Percentiles rank a stretch among this genome's conserved stretches.
phyloP scores from a whole-genome alignment of 805 yeast species.

The Metschnikowia corniflorae region DNA sequence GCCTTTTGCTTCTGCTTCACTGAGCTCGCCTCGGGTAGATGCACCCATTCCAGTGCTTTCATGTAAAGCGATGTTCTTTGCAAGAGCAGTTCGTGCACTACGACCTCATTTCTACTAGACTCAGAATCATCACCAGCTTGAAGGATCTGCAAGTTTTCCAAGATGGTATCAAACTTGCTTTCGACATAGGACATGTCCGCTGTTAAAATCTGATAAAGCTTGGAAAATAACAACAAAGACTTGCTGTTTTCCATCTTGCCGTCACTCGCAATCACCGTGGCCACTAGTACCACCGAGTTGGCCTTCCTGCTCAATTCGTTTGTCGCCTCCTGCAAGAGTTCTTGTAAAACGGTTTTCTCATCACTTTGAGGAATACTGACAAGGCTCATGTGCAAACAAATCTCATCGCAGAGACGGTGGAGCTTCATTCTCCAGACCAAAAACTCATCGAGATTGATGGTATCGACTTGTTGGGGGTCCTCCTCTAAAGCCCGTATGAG shows the following conservation, averaged over 20 bases:
- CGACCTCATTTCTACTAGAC: too few relatives aligned
- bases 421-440: background rate
- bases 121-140: too few relatives aligned
- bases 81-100: too few relatives aligned
- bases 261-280: background rate
- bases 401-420: slow-evolving; percentile 2
- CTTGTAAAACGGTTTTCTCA: background rate
- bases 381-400: background rate
- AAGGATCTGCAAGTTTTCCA: background rate
- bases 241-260: background rate
- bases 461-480: background rate
- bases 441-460: background rate
- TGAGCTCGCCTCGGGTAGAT: too few relatives aligned
- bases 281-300: slow-evolving; percentile 1
- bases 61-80: too few relatives aligned
- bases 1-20: too few relatives aligned
- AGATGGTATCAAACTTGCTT: background rate
- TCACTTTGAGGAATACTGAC: background rate
- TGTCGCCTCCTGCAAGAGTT: slow-evolving; percentile 1
- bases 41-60: background rate
- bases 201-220: background rate
- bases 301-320: slow-evolving; percentile 4
- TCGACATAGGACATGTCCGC: slow-evolving; percentile 1
- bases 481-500: background rate
- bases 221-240: background rate